Conservation (phyloP, 164 flowering plant genomes). For the Chimonanthus salicifolius region DNA sequence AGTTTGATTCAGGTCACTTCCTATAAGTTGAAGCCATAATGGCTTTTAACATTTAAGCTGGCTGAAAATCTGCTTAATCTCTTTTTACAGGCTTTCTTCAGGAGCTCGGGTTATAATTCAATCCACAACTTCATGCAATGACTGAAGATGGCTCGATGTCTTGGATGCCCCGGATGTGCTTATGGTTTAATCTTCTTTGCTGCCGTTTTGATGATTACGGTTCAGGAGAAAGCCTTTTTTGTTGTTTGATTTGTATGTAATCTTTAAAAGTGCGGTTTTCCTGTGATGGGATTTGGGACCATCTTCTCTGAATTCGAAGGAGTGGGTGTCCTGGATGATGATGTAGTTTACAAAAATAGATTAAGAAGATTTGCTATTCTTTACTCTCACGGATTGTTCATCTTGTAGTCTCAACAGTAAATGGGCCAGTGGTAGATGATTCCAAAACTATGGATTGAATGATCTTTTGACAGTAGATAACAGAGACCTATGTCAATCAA, state of each 20-base stretch:
- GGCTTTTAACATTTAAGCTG: conserved; percentile 2
- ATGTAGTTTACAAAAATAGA: not conserved
- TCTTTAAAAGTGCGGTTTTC: not conserved
- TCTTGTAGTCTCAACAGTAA: too few relatives aligned
- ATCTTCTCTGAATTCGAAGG: too few relatives aligned
- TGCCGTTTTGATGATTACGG: not conserved
- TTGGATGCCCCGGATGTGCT: not conserved
- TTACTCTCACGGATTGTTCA: too few relatives aligned
- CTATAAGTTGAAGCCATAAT: not conserved
- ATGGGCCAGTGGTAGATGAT: too few relatives aligned
- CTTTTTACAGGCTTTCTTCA: conserved; percentile 83
- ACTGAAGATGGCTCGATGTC: not conserved
- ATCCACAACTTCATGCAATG: conserved; percentile 39
- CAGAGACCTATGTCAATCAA: too few relatives aligned
- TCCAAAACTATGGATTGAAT: too few relatives aligned
- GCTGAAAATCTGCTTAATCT: conserved; percentile 18
- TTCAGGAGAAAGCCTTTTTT: not conserved
- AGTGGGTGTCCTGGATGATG: not conserved
- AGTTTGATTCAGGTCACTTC: not conserved
- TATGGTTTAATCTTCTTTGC: not conserved
- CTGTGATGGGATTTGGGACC: not conserved
- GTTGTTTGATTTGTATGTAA: not conserved
- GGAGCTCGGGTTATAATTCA: conserved; percentile 98
- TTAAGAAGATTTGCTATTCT: too few relatives aligned
- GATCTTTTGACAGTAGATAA: too few relatives aligned